Conservation (phyloP, 2,329 filamentous ascomycete genomes). For the Colletotrichum acutatum region DNA sequence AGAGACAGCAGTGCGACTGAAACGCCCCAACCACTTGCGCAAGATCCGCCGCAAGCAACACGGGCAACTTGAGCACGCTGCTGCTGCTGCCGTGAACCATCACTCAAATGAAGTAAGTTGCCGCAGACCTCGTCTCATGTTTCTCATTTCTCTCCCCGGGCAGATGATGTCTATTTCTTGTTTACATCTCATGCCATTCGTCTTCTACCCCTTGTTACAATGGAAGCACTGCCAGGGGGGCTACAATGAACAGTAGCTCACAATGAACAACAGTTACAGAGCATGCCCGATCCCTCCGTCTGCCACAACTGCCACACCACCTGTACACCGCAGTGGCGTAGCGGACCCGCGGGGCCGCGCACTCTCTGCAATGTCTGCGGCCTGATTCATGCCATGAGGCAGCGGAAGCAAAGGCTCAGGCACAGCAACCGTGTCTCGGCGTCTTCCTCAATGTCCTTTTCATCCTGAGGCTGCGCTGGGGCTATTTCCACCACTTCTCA, state of each 20-base stretch:
- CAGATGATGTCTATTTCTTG: not conserved
- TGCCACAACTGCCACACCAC: not conserved
- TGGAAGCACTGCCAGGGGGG: no score
- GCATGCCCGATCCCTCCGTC: not conserved
- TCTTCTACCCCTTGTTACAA: not conserved
- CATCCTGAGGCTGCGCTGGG: not conserved
- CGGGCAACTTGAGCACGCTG: not conserved
- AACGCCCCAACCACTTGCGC: not conserved
- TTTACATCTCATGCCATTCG: not conserved
- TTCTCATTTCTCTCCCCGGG: not conserved
- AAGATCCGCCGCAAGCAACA: not conserved
- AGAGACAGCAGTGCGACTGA: not conserved
- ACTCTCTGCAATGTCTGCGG: constrained; percentile 10
- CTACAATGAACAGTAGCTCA: not conserved
- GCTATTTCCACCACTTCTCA: not conserved
- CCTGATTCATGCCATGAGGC: not conserved
- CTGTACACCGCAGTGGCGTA: constrained; percentile 1
- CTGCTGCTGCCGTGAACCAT: not conserved
- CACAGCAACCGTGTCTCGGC: not conserved
- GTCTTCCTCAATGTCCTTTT: not conserved
- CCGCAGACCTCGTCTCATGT: not conserved
- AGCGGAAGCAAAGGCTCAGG: not conserved
- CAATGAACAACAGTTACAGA: not conserved
- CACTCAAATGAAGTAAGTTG: not conserved
- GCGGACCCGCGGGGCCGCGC: not conserved